Evolutionary conservation across 1,284 basidiomycete genomes (phyloP).

Genomic region (Apiotrichum laibachii): DNA sequence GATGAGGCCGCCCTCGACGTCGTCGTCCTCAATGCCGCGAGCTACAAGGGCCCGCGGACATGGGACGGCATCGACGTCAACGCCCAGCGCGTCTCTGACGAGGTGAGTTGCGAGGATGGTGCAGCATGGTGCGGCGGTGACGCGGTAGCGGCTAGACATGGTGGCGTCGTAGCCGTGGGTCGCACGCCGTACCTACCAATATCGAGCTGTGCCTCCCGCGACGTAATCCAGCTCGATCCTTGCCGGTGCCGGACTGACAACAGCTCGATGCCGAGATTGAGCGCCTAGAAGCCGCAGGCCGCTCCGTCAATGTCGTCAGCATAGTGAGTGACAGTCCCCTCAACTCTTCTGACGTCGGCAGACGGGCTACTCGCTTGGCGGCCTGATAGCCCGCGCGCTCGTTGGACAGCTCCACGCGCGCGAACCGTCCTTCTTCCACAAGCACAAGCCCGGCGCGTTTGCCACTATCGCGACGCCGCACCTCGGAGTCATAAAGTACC

Average conservation of each 20-base stretch:
- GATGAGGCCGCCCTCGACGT: constrained; percentile 15
- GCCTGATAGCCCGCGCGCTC: constrained; percentile 47
- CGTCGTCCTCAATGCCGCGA: constrained; percentile 27
- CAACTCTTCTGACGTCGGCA: constrained; percentile 4
- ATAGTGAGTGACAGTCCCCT: constrained; percentile 28
- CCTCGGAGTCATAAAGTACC: constrained; percentile 42
- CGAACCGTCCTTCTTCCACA: constrained; percentile 40
- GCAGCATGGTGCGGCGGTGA: not conserved
- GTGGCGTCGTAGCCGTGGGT: too few relatives aligned
- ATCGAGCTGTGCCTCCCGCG: too few relatives aligned
- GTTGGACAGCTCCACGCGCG: constrained; percentile 43
- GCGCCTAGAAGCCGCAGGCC: constrained; percentile 34
- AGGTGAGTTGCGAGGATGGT: constrained; percentile 26
- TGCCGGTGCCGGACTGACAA: not conserved
- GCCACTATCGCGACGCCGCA: constrained; percentile 49
- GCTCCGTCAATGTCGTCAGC: constrained; percentile 36
- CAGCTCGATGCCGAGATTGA: constrained; percentile 43
- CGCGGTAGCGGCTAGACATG: too few relatives aligned
- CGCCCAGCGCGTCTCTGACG: constrained; percentile 36
- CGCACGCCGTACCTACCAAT: not conserved
- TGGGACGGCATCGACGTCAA: constrained; percentile 52
- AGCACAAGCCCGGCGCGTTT: constrained; percentile 42
- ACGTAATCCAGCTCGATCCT: too few relatives aligned
- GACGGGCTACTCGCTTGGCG: constrained; percentile 50
- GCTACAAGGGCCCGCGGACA: constrained; percentile 38